Evolutionary conservation across 2,329 filamentous ascomycete genomes (phyloP), one percentile per base, ranked within the genome.

Genomic region (Sporothrix globosa): DNA sequence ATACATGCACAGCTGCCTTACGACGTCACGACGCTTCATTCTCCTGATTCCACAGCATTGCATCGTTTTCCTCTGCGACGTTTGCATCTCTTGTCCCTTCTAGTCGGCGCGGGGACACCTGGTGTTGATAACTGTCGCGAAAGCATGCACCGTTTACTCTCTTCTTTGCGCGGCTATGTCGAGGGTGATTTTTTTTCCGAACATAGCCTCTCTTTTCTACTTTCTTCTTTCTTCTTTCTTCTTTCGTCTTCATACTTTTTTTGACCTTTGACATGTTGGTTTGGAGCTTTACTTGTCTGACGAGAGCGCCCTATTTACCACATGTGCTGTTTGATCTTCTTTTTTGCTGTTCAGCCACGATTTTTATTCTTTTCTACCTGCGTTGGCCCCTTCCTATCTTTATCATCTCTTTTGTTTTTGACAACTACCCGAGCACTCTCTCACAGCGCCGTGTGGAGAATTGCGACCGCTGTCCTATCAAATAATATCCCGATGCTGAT

Each of bases 11-110:
- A 19, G 27, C 44, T 17, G 19, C 27, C 27, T 66, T n/a, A 66
- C 50, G 63, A 53, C n/a, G 19, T 17, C 46, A 66, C 46, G 46
- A 52, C n/a, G 10, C 46, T 48, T n/a, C 44, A 21, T 46, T 63
- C 41, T 19, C 39, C 39, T 17, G 21, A 10, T 63, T 24, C 5
- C 17, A 41, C 58, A 17, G 21, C 11, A 11, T 24, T 63, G 39
- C 41, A 46, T 46, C 21, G 27, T 44, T 27, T 14, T 13, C 52
- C 6, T 54, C 13, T 17, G 14, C 39, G 17, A n/a, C n/a, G 4
- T n/a, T 19, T 14, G n/a, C 27, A 39, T 10, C n/a, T 4, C n/a
- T 9, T 46, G 39, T 24, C 41, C 6, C 19, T 4, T 9, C n/a
- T n/a, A 6, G 48, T n/a, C 19, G 48, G 44, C 19, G 17, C 44